phyloP scores from a whole-genome alignment of 2,329 filamentous ascomycete genomes.

The Clonostachys solani region DNA sequence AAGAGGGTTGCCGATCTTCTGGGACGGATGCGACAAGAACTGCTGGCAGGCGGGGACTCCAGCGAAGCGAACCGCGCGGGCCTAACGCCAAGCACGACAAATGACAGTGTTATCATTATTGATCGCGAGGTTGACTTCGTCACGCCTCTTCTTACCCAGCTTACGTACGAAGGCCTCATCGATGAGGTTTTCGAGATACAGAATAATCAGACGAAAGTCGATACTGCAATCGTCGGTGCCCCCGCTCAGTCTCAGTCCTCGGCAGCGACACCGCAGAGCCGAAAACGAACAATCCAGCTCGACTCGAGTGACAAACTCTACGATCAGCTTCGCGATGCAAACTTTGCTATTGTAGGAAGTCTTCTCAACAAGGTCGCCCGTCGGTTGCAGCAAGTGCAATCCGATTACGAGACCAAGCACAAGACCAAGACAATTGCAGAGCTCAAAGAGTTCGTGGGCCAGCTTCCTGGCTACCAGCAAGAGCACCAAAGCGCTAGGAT shows the following conservation, averaged over 20 bases:
- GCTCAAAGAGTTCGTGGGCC: constrained; percentile 91
- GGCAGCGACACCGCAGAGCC: constrained; percentile 51
- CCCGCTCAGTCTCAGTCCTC: constrained; percentile 61
- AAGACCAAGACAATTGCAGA: constrained; percentile 84
- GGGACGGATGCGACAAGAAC: constrained; percentile 85
- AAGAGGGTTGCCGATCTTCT: constrained; percentile 84
- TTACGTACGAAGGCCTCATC: constrained; percentile 94
- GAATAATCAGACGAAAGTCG: constrained; percentile 89
- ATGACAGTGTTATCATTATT: constrained; percentile 90
- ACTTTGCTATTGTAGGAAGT: constrained; percentile 90
- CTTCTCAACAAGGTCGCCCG: constrained; percentile 88
- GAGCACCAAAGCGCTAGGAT: constrained; percentile 91
- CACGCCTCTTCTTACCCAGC: constrained; percentile 84
- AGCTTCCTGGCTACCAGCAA: constrained; percentile 85
- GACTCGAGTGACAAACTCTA: constrained; percentile 90
- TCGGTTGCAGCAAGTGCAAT: constrained; percentile 75
- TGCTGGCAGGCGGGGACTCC: constrained; percentile 73
- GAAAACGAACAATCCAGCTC: constrained; percentile 83
- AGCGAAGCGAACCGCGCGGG: constrained; percentile 58
- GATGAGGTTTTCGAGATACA: constrained; percentile 91
- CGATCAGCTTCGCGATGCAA: constrained; percentile 80
- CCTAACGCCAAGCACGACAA: constrained; percentile 78
- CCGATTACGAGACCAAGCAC: constrained; percentile 87
- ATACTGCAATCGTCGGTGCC: constrained; percentile 83
- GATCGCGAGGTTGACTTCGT: constrained; percentile 94